Evolutionary conservation across 2,329 filamentous ascomycete genomes (phyloP), one percentile per base, ranked within the genome.

Genomic region (Claviceps quebecensis): DNA sequence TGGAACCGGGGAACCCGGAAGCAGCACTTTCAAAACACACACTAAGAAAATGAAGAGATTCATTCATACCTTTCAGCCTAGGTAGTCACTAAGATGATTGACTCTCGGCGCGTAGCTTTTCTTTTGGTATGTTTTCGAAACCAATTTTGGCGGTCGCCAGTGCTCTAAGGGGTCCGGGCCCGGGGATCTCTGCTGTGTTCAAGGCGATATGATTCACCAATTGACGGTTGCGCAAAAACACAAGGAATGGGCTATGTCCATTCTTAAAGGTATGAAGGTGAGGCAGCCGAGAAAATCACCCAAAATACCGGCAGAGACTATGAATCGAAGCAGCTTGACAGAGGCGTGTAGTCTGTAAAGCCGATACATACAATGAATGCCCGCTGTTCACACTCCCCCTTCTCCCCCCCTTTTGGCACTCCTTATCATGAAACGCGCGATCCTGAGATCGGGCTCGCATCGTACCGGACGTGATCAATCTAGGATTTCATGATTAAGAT

Each of bases 161-260:
- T 5, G 37, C 41, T 36, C 9, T 34, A 8, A 19, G 19, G 19
- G 19, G 19, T 19, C 19, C 19, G 19, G 19, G 19, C 2, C 19
- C 19, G 16, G 22, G 34, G 13, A 36, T 39, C n/a, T 34, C 29
- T 34, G 41, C 11, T 41, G 26, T 51, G 36, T 19, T 45, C 41
- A 47, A 13, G 34, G 26, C 23, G 38, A 34, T 23, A 34, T 47
- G 49, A 51, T 51, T 51, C 49, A 51, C 23, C 13, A 26, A 50
- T 26, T 14, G 37, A 9, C 17, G 36, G 37, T 22, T 37, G 45
- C 29, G 44, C 44, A 45, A 34, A 23, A 22, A 29, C 5, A 22
- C 11, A 26, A n/a, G 34, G 40, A 19, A 29, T 22, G 16, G 22
- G 5, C 19, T 43, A 19, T 37, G 29, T 7, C 41, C 22, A 2